phyloP scores from a whole-genome alignment of 169 alveolate species.

The Cyclospora cayetanensis region DNA sequence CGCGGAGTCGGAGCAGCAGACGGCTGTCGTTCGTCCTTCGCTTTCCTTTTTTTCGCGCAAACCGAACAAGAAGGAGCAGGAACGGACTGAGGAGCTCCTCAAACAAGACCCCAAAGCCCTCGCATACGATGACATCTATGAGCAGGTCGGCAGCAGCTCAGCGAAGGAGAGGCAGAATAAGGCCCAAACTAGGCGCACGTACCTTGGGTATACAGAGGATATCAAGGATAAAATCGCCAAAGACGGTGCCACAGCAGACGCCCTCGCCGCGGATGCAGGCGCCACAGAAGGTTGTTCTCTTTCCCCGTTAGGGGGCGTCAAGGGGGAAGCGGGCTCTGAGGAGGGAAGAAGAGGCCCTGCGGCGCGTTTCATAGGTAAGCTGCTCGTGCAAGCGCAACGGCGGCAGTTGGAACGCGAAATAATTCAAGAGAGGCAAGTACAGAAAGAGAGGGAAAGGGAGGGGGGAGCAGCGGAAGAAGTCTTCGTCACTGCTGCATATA shows the following conservation, averaged over 20 bases:
- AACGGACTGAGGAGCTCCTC: not conserved
- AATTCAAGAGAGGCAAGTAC: constrained; percentile 41
- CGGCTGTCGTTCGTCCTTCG: not conserved
- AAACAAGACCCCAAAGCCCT: constrained; percentile 45
- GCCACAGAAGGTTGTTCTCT: not conserved
- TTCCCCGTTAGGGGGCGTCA: not conserved
- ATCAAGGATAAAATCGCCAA: not conserved
- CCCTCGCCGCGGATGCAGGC: constrained; percentile 8
- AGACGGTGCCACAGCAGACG: not conserved
- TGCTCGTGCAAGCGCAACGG: constrained; percentile 14
- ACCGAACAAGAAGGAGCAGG: not conserved
- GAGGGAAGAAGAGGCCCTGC: not conserved
- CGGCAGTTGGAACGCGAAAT: constrained; percentile 65
- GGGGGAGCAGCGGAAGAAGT: not conserved
- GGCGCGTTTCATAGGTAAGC: constrained; percentile 48
- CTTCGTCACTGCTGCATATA: constrained; percentile 50
- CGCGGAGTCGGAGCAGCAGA: not conserved
- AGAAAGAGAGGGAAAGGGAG: constrained; percentile 56
- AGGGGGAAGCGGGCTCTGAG: not conserved
- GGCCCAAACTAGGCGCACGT: not conserved
- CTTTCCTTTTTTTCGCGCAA: not conserved
- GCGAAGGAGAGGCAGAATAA: constrained; percentile 20
- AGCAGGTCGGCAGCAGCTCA: constrained; percentile 13
- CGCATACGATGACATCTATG: constrained; percentile 60
- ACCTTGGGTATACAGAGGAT: constrained; percentile 29